Conservation (phyloP, 208 protist genomes). For the Leptomonas pyrrhocoris region DNA sequence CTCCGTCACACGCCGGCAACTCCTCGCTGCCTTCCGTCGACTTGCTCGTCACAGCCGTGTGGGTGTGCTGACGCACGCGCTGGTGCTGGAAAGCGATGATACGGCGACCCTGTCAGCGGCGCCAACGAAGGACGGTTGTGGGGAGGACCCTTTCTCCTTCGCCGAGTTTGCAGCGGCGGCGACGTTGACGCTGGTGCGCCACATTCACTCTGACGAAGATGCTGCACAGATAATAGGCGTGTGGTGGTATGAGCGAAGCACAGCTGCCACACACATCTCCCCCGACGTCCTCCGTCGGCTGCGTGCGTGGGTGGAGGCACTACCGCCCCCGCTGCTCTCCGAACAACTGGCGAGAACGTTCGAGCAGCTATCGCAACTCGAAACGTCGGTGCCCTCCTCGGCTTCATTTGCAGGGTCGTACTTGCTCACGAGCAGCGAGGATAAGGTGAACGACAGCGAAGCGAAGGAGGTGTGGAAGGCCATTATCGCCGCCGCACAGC, state of each 20-base stretch:
- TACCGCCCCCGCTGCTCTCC: constrained; percentile 13
- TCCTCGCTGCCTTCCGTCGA: constrained; percentile 5
- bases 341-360: neutral
- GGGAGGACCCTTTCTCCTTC: neutral
- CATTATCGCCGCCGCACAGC: neutral
- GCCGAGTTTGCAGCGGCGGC: neutral
- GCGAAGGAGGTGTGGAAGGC: neutral
- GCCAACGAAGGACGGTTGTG: too few relatives aligned
- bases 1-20: constrained; percentile 7
- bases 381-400: neutral
- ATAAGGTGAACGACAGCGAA: neutral
- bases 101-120: neutral
- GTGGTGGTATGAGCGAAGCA: constrained; percentile 2
- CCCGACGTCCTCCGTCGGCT: neutral
- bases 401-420: neutral
- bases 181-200: neutral
- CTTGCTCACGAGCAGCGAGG: neutral
- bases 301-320: constrained; percentile 12
- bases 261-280: neutral
- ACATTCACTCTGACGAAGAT: neutral
- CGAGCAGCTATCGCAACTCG: neutral
- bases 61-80: neutral
- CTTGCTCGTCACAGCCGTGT: constrained; percentile 7
- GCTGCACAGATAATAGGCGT: constrained; percentile 1
- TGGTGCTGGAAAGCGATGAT: neutral